Conservation (phyloP, 2,329 filamentous ascomycete species). For the Sporothrix euskadiensis region DNA sequence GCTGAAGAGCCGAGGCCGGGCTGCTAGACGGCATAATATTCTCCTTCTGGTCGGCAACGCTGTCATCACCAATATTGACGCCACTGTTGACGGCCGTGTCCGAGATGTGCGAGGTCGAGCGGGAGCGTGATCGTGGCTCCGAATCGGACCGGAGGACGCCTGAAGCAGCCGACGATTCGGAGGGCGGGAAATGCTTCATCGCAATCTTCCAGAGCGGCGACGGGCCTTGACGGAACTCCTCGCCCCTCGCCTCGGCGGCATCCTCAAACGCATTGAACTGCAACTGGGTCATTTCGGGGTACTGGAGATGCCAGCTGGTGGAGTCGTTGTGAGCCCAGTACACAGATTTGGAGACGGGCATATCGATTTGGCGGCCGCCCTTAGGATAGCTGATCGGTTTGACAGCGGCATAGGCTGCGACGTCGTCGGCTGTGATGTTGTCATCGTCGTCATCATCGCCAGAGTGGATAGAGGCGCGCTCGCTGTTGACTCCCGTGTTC, state of each 20-base stretch:
- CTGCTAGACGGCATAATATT: slow-evolving; percentile 24
- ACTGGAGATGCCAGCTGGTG: slow-evolving; percentile 60
- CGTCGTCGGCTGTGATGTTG: slow-evolving; percentile 44
- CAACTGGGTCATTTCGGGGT: slow-evolving; percentile 64
- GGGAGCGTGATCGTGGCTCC: slow-evolving; percentile 18
- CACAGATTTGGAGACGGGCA: slow-evolving; percentile 55
- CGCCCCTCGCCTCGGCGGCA: slow-evolving; percentile 52
- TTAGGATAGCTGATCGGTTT: slow-evolving; percentile 51
- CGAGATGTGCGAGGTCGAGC: slow-evolving; percentile 25
- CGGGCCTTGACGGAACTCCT: slow-evolving; percentile 56
- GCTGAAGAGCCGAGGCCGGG: neutral
- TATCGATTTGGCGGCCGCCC: slow-evolving; percentile 60
- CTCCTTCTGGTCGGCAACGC: slow-evolving; percentile 26
- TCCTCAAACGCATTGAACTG: slow-evolving; percentile 57
- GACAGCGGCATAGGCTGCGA: slow-evolving; percentile 50
- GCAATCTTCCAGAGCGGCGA: slow-evolving; percentile 57
- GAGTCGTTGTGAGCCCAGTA: slow-evolving; percentile 60
- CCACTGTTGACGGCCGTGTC: slow-evolving; percentile 16
- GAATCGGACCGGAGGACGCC: slow-evolving; percentile 3
- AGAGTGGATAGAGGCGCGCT: slow-evolving; percentile 34
- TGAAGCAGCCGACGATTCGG: neutral
- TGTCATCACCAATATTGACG: slow-evolving; percentile 22
- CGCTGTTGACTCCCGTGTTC: neutral
- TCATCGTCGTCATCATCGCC: slow-evolving; percentile 42
- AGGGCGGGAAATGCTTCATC: slow-evolving; percentile 59